A percentile compares a stretch with the other conserved stretches of the same genome.
phyloP scores from a whole-genome alignment of 2,329 filamentous ascomycete species.

The Alternaria ethzedia region DNA sequence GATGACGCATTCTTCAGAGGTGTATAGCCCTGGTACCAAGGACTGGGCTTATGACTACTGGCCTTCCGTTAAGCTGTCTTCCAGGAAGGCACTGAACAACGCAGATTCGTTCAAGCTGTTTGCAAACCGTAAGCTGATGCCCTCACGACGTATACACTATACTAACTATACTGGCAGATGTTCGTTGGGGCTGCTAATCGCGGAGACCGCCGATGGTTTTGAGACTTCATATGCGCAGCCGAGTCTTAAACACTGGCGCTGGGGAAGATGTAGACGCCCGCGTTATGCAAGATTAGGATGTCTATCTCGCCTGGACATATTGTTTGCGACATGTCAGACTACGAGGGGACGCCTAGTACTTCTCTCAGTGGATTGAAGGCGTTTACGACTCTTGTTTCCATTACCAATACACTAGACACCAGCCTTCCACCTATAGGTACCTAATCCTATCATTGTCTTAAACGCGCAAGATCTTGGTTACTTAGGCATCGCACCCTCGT shows the following conservation, averaged over 20 bases:
- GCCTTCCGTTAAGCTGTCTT: conserved; percentile 54
- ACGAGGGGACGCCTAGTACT: background rate
- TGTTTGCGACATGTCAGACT: background rate
- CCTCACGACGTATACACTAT: too few species aligned
- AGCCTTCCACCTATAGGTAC: background rate
- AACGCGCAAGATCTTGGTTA: background rate
- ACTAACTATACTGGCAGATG: background rate
- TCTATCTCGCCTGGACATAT: background rate
- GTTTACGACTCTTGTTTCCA: background rate
- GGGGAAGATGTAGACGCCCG: background rate
- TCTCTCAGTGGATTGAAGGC: background rate
- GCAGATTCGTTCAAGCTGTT: conserved; percentile 68
- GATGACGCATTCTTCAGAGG: conserved; percentile 65
- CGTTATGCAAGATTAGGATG: background rate
- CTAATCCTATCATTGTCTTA: background rate
- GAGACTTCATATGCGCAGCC: background rate
- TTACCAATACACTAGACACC: background rate
- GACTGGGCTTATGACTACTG: conserved; percentile 66
- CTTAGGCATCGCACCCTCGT: background rate
- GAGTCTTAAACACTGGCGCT: background rate
- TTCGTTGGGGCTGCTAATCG: background rate
- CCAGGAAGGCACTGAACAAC: conserved; percentile 63
- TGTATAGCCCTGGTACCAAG: conserved; percentile 61
- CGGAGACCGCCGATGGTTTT: background rate
- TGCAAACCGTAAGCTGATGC: conserved; percentile 53